These are phyloP conservation scores for Salix exigua DNA, from an alignment of 345 rosid genomes.

Conservation along the genomic window DNA sequence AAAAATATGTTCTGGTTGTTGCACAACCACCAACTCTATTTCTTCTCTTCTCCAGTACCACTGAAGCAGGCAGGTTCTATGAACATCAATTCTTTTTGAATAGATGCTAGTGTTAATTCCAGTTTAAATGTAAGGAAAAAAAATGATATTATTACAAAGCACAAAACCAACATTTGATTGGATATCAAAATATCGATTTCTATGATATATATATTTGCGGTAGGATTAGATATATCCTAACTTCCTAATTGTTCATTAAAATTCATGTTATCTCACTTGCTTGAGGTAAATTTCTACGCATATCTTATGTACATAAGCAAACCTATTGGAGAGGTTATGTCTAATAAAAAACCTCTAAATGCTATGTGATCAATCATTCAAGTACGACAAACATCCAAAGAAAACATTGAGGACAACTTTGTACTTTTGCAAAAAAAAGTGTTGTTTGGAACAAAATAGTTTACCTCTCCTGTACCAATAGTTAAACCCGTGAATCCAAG, in stretches of 20 bases:
- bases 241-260: neutral
- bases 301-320: neutral
- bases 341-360: neutral
- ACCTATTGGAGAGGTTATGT: neutral
- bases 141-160: neutral
- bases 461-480: constrained; percentile 85
- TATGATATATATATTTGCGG: neutral
- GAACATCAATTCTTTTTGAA: neutral
- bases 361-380: neutral
- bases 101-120: neutral
- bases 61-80: neutral
- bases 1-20: neutral
- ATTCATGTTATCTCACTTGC: neutral
- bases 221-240: neutral
- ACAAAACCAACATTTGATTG: neutral
- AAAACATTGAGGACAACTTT: neutral
- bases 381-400: neutral
- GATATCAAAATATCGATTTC: neutral
- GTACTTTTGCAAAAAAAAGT: neutral
- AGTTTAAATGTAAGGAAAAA: neutral
- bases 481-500: constrained; percentile 80
- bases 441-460: constrained; percentile 7
- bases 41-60: neutral
- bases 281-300: neutral
- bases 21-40: neutral